A percentile compares a stretch with the other conserved stretches of the same genome.
These are phyloP conservation scores for Russula sp. DNA, from an alignment of 768 basidiomycete genomes.

Conservation along the genomic window DNA sequence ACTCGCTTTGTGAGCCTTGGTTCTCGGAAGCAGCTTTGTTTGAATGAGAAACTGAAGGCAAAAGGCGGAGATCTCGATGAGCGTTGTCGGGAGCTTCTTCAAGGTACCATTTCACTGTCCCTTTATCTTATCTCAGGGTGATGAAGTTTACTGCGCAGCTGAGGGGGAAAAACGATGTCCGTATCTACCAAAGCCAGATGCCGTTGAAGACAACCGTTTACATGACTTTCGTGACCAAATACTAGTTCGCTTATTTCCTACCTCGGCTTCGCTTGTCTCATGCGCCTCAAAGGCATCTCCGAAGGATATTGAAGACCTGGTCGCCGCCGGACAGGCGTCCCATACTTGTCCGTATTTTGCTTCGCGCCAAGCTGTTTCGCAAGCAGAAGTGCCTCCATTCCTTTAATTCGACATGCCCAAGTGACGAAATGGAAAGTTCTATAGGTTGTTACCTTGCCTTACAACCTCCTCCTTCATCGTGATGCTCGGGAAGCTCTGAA, in stretches of 20 bases:
- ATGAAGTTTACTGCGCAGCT: slow-evolving; percentile 32
- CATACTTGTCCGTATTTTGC: slow-evolving; percentile 92
- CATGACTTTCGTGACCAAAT: slow-evolving; percentile 85
- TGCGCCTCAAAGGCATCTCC: slow-evolving; percentile 58
- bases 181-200: slow-evolving; percentile 59
- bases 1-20: slow-evolving; percentile 78
- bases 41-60: slow-evolving; percentile 71
- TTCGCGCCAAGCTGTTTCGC: slow-evolving; percentile 77
- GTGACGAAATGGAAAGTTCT: slow-evolving; percentile 5
- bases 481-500: slow-evolving; percentile 81
- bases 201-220: slow-evolving; percentile 56
- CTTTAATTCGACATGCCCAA: background rate
- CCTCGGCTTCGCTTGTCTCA: background rate
- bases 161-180: slow-evolving; percentile 67
- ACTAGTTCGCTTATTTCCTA: slow-evolving; percentile 45
- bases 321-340: slow-evolving; percentile 56
- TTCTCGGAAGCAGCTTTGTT: slow-evolving; percentile 87
- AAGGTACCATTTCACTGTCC: slow-evolving; percentile 38
- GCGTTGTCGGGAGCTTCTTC: slow-evolving; percentile 74
- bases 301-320: slow-evolving; percentile 93
- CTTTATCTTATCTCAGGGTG: background rate
- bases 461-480: slow-evolving; percentile 83
- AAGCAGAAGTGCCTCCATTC: slow-evolving; percentile 62
- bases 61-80: slow-evolving; percentile 75
- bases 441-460: slow-evolving; percentile 87